Evolutionary conservation across 225 moss, liverwort and hornwort genomes (phyloP), one percentile per base, ranked within the genome.

Genomic region (Bryum argenteum): DNA sequence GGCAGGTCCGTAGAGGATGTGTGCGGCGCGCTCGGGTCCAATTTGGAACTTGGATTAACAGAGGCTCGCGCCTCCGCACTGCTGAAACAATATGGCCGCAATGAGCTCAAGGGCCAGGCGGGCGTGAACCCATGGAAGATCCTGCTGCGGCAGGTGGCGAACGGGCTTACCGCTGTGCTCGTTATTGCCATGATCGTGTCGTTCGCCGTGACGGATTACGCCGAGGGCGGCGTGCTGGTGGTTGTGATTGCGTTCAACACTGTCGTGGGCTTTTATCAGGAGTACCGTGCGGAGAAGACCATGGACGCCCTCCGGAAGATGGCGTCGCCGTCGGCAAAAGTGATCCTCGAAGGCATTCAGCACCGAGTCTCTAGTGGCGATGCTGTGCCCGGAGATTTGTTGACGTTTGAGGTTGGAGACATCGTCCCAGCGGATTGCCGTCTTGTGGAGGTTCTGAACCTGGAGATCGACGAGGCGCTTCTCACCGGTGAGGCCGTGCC

Each of bases 251-350:
- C 15, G 38, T 82, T 85, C 85, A 88, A 85, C 11, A 81, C 79
- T 5, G 12, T 58, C 1, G 84, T 82, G 11, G 88, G 88, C 10
- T 88, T 88, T 24, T 0, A 79, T 1, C 87, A 87, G 58, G 87
- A 87, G 60, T 87, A 41, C 17, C 76, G 79, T 6, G 88, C 84
- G 21, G 84, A 88, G 68, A 88, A 82, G 72, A 88, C 79, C 18
- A 85, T 88, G 82, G 88, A 88, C 55, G 88, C 82, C 10, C 54
- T 88, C 33, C 72, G 88, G 5, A 85, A 74, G 44, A 88, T 88
- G 82, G 84, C 84, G 20, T 88, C 82, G 15, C 88, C 88, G 23
- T 81, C 88, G 1, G 88, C 88, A 24, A 85, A 82, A 45, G 77
- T 82, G 10, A 75, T 88, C 38, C 84, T 84, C 15, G 82, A 82